phyloP scores from a whole-genome alignment of 2,329 filamentous ascomycete species.

The Fusarium succisae region DNA sequence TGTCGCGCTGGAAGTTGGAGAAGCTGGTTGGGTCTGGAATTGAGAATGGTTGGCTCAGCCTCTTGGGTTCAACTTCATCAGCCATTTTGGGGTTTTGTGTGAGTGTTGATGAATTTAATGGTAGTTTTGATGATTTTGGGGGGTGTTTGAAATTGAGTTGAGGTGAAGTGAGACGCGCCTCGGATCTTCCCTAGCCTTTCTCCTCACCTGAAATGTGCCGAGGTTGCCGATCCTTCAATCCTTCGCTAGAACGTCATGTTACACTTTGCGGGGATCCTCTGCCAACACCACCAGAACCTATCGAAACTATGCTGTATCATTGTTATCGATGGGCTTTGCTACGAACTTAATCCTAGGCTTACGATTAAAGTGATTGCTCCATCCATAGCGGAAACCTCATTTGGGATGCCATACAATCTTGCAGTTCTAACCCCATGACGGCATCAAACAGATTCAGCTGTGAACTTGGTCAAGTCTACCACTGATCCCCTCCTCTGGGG shows the following conservation, averaged over 20 bases:
- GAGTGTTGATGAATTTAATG: background rate
- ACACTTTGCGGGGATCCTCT: background rate
- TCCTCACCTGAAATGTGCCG: slow-evolving; percentile 4
- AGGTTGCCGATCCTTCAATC: slow-evolving; percentile 5
- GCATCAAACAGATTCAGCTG: too few species aligned
- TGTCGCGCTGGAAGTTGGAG: slow-evolving; percentile 37
- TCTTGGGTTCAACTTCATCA: slow-evolving; percentile 5
- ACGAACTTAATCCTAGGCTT: too few species aligned
- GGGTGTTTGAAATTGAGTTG: background rate
- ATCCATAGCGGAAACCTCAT: too few species aligned
- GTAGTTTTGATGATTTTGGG: accelerated
- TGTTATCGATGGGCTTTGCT: accelerated
- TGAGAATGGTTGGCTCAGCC: slow-evolving; percentile 6
- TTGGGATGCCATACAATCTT: too few species aligned
- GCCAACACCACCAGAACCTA: background rate
- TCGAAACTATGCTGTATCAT: background rate
- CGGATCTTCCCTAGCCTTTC: background rate
- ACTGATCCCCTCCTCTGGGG: too few species aligned
- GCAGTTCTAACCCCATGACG: accelerated
- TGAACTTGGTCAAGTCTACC: too few species aligned
- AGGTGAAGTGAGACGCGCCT: background rate
- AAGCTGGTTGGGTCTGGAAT: slow-evolving; percentile 30
- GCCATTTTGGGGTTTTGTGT: background rate
- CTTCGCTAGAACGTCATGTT: background rate
- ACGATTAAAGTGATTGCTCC: too few species aligned